Base-by-base conservation (phyloP, 208 protist species). In the Leishmania arabica region DNA sequence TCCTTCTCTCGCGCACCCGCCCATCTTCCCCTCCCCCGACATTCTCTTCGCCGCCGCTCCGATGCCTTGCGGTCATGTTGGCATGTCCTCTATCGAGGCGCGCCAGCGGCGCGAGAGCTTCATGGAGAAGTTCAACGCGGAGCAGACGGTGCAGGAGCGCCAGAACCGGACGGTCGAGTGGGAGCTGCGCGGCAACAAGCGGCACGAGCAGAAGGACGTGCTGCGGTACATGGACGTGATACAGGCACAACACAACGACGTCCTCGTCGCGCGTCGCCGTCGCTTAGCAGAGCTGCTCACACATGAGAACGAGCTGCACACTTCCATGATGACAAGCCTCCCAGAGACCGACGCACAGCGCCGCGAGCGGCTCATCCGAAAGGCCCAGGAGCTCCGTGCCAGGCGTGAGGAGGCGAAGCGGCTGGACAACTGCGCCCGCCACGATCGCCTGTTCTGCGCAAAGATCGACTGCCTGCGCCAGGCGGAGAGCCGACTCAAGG, bases 301-400 rank as follows among this genome's bases (percentile, higher is more conserved):
- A 60, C 80, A 72, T 5, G 92, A 97, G 85, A 72, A 89, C 51
- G 89, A 79, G 47, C 82, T 89, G 80, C 88, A 96, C 84, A 90
- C 92, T 6, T 64, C 71, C n/a, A 94, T 97, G 92, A 86, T 97
- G 71, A 87, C 75, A 17, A 81, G 83, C 53, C 84, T 97, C 34
- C 84, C 89, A 6, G 91, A 97, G 83, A 95, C 90, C n/a, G 92
- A 97, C 47, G 90, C 92, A 77, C 91, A 97, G 84, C 91, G 94
- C 31, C 90, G 92, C 21, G 94, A 97, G 81, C 88, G 94, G 3
- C 85, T 97, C 1, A 88, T 96, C 47, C 86, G 88, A 56, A 96
- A 93, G 75, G 94, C 94, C 5, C 87, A 87, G 42, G 92, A 95
- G 78, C 86, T 96, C 19, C 89, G 91, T 31, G 92, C 74, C 19